These are phyloP conservation scores for Chlorella sp. DNA, from an alignment of 139 green algal genomes.

Conservation along the genomic window DNA sequence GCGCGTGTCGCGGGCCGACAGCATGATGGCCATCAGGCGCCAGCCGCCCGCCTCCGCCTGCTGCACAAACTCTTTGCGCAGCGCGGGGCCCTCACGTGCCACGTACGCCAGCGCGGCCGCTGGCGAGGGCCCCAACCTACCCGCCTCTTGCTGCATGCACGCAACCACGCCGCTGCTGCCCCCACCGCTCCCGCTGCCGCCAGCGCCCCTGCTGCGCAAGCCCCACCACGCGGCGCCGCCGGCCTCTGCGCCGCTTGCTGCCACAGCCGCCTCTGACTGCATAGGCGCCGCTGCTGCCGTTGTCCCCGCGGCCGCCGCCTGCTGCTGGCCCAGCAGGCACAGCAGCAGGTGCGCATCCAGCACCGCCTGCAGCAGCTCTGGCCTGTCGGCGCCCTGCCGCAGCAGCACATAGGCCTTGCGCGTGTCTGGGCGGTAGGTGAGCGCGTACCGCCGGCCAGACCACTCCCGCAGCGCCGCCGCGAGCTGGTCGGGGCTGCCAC, in stretches of 20 bases:
- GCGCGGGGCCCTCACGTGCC: too few species aligned
- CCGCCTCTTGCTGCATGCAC: not conserved
- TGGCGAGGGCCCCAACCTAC: not conserved
- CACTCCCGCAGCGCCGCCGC: slow-evolving; percentile 17
- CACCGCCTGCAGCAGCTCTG: slow-evolving; percentile 62
- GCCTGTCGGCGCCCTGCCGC: slow-evolving; percentile 51
- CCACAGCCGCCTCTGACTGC: too few species aligned
- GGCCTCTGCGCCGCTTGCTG: too few species aligned
- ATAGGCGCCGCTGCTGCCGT: too few species aligned
- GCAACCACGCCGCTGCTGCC: not conserved
- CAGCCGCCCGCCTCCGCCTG: slow-evolving; percentile 62
- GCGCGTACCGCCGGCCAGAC: slow-evolving; percentile 27
- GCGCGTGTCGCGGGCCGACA: slow-evolving; percentile 71
- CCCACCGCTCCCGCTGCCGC: not conserved
- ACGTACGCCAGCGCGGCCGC: too few species aligned
- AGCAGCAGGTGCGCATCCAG: slow-evolving; percentile 78
- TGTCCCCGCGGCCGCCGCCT: slow-evolving; percentile 11
- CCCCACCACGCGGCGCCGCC: too few species aligned
- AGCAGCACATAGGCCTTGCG: slow-evolving; percentile 78
- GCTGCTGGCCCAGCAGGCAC: slow-evolving; percentile 51
- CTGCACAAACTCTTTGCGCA: slow-evolving; percentile 56
- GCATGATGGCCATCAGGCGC: slow-evolving; percentile 67
- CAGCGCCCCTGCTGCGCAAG: slow-evolving; percentile 16
- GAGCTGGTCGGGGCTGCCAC: slow-evolving; percentile 55
- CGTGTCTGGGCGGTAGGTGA: slow-evolving; percentile 65